These are phyloP conservation scores for Penicillium sp. DNA, from an alignment of 2,329 filamentous ascomycete genomes.

Conservation along the genomic window DNA sequence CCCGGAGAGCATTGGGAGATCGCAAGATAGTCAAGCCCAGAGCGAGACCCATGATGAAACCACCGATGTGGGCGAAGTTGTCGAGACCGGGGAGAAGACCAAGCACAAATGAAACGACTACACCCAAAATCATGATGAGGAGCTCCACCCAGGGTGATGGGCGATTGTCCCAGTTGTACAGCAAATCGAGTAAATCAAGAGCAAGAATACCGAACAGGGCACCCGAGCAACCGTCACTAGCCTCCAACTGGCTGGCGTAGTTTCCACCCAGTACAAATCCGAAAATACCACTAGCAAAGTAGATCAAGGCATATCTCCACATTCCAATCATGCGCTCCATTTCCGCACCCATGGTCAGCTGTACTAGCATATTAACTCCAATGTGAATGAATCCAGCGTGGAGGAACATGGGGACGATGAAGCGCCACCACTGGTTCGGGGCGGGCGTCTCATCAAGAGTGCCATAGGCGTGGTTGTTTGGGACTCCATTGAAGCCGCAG, in stretches of 20 bases:
- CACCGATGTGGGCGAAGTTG: constrained; percentile 97
- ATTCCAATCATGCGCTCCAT: constrained; percentile 90
- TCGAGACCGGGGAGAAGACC: constrained; percentile 89
- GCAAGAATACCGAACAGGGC: constrained; percentile 90
- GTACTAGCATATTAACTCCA: constrained; percentile 88
- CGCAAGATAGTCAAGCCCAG: constrained; percentile 85
- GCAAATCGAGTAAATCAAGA: constrained; percentile 79
- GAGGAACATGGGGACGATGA: constrained; percentile 93
- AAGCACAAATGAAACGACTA: constrained; percentile 86
- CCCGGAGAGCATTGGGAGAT: constrained; percentile 77
- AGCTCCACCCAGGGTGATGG: constrained; percentile 76
- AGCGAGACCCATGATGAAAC: constrained; percentile 86
- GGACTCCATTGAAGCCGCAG: constrained; percentile 79
- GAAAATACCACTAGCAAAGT: constrained; percentile 88
- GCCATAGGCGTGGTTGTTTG: constrained; percentile 57
- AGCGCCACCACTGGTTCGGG: constrained; percentile 95
- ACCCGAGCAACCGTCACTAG: constrained; percentile 87
- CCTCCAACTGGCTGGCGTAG: constrained; percentile 76
- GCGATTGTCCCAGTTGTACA: constrained; percentile 89
- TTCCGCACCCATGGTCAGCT: constrained; percentile 84
- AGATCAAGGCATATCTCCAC: constrained; percentile 84
- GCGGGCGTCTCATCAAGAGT: constrained; percentile 57
- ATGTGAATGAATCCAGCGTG: constrained; percentile 95
- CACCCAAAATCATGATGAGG: constrained; percentile 80
- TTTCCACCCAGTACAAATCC: constrained; percentile 95